A percentile compares a stretch with the other conserved stretches of the same genome.
Evolutionary conservation across 208 protist genomes (phyloP).

Genomic region (Acanthamoeba rhysodes): DNA sequence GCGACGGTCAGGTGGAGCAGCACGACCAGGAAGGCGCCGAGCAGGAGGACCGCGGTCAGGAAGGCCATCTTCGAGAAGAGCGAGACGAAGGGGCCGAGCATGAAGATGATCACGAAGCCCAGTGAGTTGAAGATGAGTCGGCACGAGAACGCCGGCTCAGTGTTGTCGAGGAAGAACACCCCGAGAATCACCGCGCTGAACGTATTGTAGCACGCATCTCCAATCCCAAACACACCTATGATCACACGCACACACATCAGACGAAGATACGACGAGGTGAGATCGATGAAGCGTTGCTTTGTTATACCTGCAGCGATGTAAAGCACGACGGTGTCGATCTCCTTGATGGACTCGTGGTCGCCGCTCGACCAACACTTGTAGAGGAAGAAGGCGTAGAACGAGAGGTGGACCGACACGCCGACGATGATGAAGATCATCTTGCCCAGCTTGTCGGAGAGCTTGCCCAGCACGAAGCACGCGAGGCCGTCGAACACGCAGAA

Average conservation of each 20-base stretch:
- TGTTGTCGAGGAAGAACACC: conserved; percentile 22
- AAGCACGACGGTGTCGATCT: not conserved
- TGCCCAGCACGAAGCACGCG: not conserved
- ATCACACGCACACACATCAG: too few relatives aligned
- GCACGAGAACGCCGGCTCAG: conserved; percentile 29
- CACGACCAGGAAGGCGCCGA: not conserved
- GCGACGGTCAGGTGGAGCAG: not conserved
- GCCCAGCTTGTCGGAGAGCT: conserved; percentile 3
- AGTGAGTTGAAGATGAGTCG: not conserved
- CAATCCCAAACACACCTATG: not conserved
- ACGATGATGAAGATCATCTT: conserved; percentile 27
- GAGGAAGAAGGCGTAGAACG: conserved; percentile 47
- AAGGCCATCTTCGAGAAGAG: not conserved
- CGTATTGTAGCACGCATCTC: conserved; percentile 1
- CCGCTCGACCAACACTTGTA: not conserved
- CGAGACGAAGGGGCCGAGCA: not conserved
- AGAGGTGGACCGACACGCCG: not conserved
- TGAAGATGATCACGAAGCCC: conserved; percentile 5
- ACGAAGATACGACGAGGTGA: too few relatives aligned
- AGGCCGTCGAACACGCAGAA: conserved; percentile 8
- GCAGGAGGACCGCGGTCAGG: not conserved
- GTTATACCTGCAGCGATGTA: not conserved
- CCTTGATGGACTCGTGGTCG: conserved; percentile 1
- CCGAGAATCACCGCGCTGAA: conserved; percentile 10
- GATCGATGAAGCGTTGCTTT: too few relatives aligned